Percentiles rank a stretch among this genome's conserved stretches.
phyloP scores from a whole-genome alignment of 345 rosid genomes.

The Bruguiera parviflora region DNA sequence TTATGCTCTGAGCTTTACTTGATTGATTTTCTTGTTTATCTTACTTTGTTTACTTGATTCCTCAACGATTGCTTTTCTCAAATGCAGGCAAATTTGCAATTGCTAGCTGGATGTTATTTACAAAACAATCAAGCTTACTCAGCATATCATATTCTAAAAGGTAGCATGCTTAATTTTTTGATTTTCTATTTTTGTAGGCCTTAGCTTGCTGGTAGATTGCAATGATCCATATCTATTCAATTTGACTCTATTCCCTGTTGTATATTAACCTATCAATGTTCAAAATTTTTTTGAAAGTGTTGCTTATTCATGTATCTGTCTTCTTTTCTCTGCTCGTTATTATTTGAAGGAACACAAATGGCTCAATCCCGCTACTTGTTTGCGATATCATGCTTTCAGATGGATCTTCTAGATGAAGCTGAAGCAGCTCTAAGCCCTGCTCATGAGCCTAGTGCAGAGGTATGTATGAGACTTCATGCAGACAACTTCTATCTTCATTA shows the following conservation, averaged over 20 bases:
- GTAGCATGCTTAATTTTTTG: constrained; percentile 26
- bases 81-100: constrained; percentile 72
- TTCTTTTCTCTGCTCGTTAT: constrained; percentile 18
- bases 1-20: background rate
- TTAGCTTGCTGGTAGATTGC: constrained; percentile 7
- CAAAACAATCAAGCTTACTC: constrained; percentile 89
- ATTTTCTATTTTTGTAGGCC: background rate
- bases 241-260: background rate
- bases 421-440: constrained; percentile 80
- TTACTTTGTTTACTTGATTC: background rate
- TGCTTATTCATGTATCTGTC: constrained; percentile 19
- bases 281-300: constrained; percentile 1
- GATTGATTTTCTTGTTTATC: background rate
- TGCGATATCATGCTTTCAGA: constrained; percentile 91
- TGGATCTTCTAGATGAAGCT: constrained; percentile 96
- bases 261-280: constrained; percentile 1
- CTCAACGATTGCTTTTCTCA: constrained; percentile 5
- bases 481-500: background rate
- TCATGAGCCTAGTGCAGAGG: constrained; percentile 84
- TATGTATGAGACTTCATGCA: constrained; percentile 20
- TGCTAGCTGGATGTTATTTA: constrained; percentile 80
- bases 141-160: constrained; percentile 84
- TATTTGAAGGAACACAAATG: constrained; percentile 73
- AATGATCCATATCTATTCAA: background rate
- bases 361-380: constrained; percentile 97